Base-by-base conservation (phyloP, 495 filamentous ascomycete species). In the Penicillium coffeae region DNA sequence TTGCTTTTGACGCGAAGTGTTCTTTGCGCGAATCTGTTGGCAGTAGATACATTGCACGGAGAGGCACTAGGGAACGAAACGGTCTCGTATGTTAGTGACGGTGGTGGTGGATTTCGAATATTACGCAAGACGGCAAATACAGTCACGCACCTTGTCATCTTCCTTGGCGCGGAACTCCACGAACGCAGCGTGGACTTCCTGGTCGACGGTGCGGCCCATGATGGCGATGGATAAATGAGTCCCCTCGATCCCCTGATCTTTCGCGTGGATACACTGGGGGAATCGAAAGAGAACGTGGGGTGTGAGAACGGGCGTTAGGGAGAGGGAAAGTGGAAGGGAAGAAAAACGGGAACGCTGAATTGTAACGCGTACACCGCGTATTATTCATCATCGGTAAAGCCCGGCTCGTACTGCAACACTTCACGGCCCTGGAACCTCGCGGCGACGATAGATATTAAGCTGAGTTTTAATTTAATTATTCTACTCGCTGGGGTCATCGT, bases 131-230 rank as follows among this genome's bases (percentile, higher is more conserved):
- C 68, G 48, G 25, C 25, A 30, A 30, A 30, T 30, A 30, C 53
- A 67, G 62, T 69, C 64, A 74, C 70, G 59, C 69, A 78, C 76
- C 74, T 80, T 80, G 64, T 80, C 76, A 64, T 78, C 75, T 70
- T 80, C 76, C 65, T 80, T 80, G 68, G 76, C 76, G 64, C 76
- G 73, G 56, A 80, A 80, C 64, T 80, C 76, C 62, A 80, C 74
- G 61, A 77, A 80, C 52, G 76, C 75, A 54, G 75, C 73, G 62
- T 80, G 76, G 51, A 80, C 76, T 56, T 79, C 75, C 57, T 75
- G 74, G 64, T 80, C 76, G 58, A 78, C 76, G 22, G 75, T 80
- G 40, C 76, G 74, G 62, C 76, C 76, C 76, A 80, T 80, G 42
- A 47, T 72, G 63, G 44, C 55, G 45, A 60, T 56, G 55, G 54